Conservation (phyloP, 495 filamentous ascomycete species). For the Margaritispora aquatica region DNA sequence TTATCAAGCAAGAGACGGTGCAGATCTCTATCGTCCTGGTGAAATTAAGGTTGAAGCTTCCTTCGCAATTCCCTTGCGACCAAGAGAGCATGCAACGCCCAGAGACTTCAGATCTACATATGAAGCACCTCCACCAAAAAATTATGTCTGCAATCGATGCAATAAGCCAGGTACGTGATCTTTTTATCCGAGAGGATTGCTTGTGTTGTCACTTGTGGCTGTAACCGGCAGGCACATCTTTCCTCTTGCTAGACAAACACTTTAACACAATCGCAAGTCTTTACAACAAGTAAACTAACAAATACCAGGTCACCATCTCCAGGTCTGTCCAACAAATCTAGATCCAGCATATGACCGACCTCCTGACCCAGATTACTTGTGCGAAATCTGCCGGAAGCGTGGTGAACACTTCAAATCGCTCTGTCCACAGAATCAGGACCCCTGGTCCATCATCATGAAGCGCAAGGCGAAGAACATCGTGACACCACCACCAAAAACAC, state of each 20-base stretch:
- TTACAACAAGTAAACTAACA: constrained; percentile 8
- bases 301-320: constrained; percentile 33
- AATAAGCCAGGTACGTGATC: constrained; percentile 25
- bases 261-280: not conserved
- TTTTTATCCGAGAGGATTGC: not conserved
- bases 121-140: not conserved
- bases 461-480: constrained; percentile 11
- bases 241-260: no score
- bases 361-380: constrained; percentile 28
- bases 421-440: constrained; percentile 29
- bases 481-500: not conserved
- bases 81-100: not conserved
- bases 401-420: constrained; percentile 29
- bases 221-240: no score
- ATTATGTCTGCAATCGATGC: constrained; percentile 34
- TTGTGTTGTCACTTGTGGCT: no score
- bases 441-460: constrained; percentile 25
- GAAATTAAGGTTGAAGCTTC: not conserved
- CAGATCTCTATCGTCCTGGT: not conserved
- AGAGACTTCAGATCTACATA: not conserved
- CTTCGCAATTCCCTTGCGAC: not conserved
- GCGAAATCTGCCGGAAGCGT: constrained; percentile 25
- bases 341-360: constrained; percentile 29
- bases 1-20: not conserved
- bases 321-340: constrained; percentile 35